Conservation (phyloP, 805 yeast genomes). For the Sugiyamaella mastotermitis region DNA sequence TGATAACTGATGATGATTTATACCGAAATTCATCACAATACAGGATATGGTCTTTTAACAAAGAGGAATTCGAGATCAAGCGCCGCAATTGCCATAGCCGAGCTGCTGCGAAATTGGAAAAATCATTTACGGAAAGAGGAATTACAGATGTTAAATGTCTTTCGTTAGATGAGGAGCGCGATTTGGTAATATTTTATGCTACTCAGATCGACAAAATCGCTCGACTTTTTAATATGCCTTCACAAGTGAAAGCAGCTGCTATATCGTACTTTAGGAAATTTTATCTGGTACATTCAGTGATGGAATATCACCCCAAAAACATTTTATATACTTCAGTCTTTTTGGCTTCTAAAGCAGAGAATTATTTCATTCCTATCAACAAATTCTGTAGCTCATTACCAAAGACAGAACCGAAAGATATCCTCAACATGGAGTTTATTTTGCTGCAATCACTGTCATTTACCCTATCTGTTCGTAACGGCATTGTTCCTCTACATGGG, state of each 20-base stretch:
- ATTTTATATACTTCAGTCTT: constrained; percentile 76
- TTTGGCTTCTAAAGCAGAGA: constrained; percentile 89
- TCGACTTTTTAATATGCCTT: constrained; percentile 69
- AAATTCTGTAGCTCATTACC: constrained; percentile 68
- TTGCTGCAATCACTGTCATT: constrained; percentile 70
- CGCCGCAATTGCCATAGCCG: constrained; percentile 47
- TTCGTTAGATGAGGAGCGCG: constrained; percentile 62
- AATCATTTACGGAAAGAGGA: constrained; percentile 6
- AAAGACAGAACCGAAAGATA: constrained; percentile 55
- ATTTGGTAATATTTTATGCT: constrained; percentile 64
- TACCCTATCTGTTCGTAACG: constrained; percentile 81
- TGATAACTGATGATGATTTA: constrained; percentile 74
- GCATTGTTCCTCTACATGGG: constrained; percentile 86
- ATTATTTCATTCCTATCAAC: constrained; percentile 79
- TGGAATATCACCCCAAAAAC: constrained; percentile 83
- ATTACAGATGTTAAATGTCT: constrained; percentile 39
- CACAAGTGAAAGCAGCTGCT: constrained; percentile 85
- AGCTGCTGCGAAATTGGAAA: constrained; percentile 40
- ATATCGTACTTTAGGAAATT: constrained; percentile 75
- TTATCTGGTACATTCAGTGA: constrained; percentile 70
- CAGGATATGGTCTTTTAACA: constrained; percentile 77
- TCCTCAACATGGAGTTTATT: constrained; percentile 73
- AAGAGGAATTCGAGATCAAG: constrained; percentile 45
- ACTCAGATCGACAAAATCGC: constrained; percentile 67
- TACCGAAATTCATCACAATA: constrained; percentile 85